Percentiles rank a stretch among this genome's conserved stretches.
phyloP scores from a whole-genome alignment of 2,329 filamentous ascomycete genomes.

The Phyllosticta ampelicida region DNA sequence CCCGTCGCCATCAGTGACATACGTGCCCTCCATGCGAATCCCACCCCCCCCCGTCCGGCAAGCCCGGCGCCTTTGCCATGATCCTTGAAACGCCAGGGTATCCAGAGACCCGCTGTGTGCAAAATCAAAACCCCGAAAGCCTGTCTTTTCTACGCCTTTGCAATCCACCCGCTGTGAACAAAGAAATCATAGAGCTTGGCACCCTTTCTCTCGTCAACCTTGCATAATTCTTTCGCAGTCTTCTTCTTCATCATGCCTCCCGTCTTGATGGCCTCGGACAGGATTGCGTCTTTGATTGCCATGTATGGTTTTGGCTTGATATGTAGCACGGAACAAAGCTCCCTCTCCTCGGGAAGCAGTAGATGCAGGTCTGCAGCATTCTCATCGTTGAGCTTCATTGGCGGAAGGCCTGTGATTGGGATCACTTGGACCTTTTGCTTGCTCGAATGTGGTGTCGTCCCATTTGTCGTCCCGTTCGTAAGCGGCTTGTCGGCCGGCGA shows the following conservation, averaged over 20 bases:
- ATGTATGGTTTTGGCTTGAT: conserved; percentile 91
- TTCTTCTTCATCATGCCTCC: conserved; percentile 91
- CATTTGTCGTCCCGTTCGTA: conserved; percentile 40
- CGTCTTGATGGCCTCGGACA: conserved; percentile 81
- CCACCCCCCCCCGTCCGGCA: neutral
- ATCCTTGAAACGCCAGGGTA: conserved; percentile 9
- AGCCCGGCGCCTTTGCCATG: neutral
- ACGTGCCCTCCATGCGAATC: too few species aligned
- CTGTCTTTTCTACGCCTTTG: conserved; percentile 50
- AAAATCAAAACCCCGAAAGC: neutral
- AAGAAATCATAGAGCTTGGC: conserved; percentile 89
- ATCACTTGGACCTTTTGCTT: conserved; percentile 43
- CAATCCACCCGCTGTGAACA: conserved; percentile 84
- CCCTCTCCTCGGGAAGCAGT: conserved; percentile 69
- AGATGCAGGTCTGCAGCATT: conserved; percentile 76
- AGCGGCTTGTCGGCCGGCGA: conserved; percentile 25
- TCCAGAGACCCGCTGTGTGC: conserved; percentile 5
- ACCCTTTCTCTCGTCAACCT: conserved; percentile 74
- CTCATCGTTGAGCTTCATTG: conserved; percentile 61
- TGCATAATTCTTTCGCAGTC: conserved; percentile 75
- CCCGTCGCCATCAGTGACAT: neutral
- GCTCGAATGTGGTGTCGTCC: conserved; percentile 27
- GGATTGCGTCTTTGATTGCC: conserved; percentile 84
- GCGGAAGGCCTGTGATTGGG: conserved; percentile 50
- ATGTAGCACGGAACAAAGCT: conserved; percentile 73